Percentiles rank a stretch among this genome's conserved stretches.
Conservation (phyloP, 306 rosid species). For the Alnus rubra region DNA sequence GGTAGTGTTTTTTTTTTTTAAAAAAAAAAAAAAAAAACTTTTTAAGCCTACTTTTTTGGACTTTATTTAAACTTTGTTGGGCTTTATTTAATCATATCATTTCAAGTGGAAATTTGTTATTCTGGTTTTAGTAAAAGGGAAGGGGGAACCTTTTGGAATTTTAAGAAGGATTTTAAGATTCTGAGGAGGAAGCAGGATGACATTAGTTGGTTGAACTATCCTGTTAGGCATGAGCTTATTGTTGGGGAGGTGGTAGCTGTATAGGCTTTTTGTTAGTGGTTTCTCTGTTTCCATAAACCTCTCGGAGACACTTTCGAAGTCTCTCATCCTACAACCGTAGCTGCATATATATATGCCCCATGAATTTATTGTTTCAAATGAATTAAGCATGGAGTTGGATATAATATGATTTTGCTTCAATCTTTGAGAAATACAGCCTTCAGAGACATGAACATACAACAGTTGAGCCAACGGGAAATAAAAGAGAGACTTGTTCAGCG, state of each 20-base stretch:
- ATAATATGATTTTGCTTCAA: conserved; percentile 18
- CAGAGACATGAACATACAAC: conserved; percentile 23
- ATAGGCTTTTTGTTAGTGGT: conserved; percentile 40
- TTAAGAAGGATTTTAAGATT: conserved; percentile 3
- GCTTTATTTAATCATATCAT: neutral
- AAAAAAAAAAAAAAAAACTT: no score
- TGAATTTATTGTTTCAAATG: conserved; percentile 23
- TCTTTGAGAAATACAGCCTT: conserved; percentile 23
- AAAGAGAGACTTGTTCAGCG: neutral
- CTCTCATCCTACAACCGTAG: conserved; percentile 6
- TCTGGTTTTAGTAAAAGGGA: conserved; percentile 16
- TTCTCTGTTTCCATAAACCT: conserved; percentile 24
- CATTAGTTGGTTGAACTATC: neutral
- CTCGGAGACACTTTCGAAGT: conserved; percentile 17
- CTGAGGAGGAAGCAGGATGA: conserved; percentile 7
- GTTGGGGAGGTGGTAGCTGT: conserved; percentile 47
- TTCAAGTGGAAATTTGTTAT: conserved; percentile 20
- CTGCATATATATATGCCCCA: neutral
- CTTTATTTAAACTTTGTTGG: no score
- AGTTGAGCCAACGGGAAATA: conserved; percentile 31
- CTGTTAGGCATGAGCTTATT: conserved; percentile 38
- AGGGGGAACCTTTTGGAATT: conserved; percentile 19
- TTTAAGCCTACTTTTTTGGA: no score
- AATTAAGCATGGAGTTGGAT: conserved; percentile 18
- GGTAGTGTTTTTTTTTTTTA: no score